A percentile compares a stretch with the other conserved stretches of the same genome.
Evolutionary conservation across 495 filamentous ascomycete genomes (phyloP).

Genomic region (Xylaria acuta): DNA sequence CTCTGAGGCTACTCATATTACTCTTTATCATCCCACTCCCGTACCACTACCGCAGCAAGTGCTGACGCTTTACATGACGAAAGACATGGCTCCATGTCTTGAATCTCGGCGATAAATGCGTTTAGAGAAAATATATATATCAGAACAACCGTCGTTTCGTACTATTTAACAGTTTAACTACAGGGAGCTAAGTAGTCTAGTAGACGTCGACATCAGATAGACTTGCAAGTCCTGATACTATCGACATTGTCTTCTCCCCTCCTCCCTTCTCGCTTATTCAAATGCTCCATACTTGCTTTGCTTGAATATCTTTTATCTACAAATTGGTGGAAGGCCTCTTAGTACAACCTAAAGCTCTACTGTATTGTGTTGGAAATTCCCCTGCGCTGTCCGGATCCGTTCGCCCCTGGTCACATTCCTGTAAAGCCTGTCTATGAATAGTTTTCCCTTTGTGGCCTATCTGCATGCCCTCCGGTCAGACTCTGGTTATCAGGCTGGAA

Average conservation of each 20-base stretch:
- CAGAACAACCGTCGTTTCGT: neutral
- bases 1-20: neutral
- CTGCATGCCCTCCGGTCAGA: neutral
- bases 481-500: conserved; percentile 12
- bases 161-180: neutral
- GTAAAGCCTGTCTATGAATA: neutral
- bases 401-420: neutral
- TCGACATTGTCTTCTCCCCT: neutral
- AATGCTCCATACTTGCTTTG: neutral
- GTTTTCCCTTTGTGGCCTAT: neutral
- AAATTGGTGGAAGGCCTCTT: neutral
- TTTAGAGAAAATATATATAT: neutral
- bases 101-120: conserved; percentile 5
- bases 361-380: conserved; percentile 7
- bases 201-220: neutral
- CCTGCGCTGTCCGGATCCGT: neutral
- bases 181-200: neutral
- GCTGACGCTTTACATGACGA: conserved; percentile 17
- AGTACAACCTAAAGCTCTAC: neutral
- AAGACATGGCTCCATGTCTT: conserved; percentile 16
- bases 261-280: neutral
- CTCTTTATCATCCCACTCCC: neutral
- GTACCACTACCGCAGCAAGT: neutral
- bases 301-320: neutral
- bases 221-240: neutral